Conservation (phyloP, 2,329 filamentous ascomycete genomes). For the Drechslerella coelobrocha region DNA sequence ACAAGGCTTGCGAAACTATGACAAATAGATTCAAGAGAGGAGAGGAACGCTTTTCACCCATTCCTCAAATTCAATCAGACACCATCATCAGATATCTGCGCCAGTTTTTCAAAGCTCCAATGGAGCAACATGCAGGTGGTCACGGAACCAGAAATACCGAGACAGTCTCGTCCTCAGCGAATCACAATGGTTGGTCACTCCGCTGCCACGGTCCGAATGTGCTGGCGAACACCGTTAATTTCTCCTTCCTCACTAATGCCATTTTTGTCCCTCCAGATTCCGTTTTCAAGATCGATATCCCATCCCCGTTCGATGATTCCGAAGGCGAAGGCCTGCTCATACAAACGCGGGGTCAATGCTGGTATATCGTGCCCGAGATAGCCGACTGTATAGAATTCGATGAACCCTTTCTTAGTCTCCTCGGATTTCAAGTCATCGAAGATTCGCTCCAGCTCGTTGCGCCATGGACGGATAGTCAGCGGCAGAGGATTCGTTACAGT, state of each 20-base stretch:
- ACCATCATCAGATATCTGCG: too few relatives aligned
- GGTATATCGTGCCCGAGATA: constrained; percentile 8
- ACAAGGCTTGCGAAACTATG: too few relatives aligned
- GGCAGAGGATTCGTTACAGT: constrained; percentile 4
- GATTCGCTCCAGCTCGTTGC: constrained; percentile 10
- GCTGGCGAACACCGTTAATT: constrained; percentile 15
- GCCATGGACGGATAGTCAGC: constrained; percentile 19
- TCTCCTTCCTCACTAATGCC: constrained; percentile 25
- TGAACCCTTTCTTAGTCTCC: neutral
- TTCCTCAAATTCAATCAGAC: too few relatives aligned
- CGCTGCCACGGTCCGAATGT: too few relatives aligned
- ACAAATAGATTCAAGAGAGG: too few relatives aligned
- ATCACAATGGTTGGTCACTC: too few relatives aligned
- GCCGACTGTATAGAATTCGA: constrained; percentile 18
- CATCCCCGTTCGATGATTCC: constrained; percentile 20
- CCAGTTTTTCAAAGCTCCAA: too few relatives aligned
- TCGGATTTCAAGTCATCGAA: constrained; percentile 8
- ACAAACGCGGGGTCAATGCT: neutral
- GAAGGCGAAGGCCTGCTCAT: constrained; percentile 27
- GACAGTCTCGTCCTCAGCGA: too few relatives aligned
- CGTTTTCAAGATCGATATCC: constrained; percentile 22
- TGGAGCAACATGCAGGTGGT: too few relatives aligned
- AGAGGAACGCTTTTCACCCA: too few relatives aligned
- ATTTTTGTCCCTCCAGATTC: constrained; percentile 4
- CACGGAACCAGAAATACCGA: too few relatives aligned